Evolutionary conservation across 345 rosid species (phyloP), one percentile per base, ranked within the genome.

Genomic region (Trapa incisa): DNA sequence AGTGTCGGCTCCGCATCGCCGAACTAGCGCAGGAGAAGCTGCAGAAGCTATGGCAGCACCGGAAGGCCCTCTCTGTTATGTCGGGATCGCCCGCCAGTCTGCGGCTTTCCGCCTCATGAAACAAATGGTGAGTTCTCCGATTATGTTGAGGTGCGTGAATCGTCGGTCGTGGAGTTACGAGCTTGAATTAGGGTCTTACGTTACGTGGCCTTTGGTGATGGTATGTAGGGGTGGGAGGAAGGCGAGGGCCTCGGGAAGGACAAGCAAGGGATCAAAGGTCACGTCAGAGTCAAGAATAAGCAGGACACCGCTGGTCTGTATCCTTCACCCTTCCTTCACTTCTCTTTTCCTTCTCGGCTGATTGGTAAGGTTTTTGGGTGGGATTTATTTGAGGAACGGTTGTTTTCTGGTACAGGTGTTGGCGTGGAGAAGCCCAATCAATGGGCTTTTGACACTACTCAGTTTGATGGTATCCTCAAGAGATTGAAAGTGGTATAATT

Each of bases 171-270:
- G 43, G 61, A 0, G 22, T 35, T 64, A 42, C 37, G 36, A 17
- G 47, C n/a, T 17, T 13, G 16, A 1, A 16, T 45, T 35, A 15
- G 57, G 63, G 2, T 32, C 11, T 10, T 13, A 16, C 29, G 29
- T 22, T 22, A 22, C 2, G 29, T 37, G 50, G 37, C 52, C 45
- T 32, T 22, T 7, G 17, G 38, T 60, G 37, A 15, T 4, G 63
- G 3, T 53, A 15, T 68, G 14, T 65, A 91, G 99, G 99, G 99
- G 37, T 91, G 97, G 97, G 99, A 94, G 76, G 99, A 94, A 85
- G 96, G 99, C 77, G 96, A 94, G 82, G 99, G 99, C 66, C 86
- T 94, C 1, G 97, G 99, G 68, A 94, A 91, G 77, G 97, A 94
- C 69, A 94, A 89, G 80, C 99, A 94, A 80, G 97, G 97, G 66